phyloP scores from a whole-genome alignment of 1,284 basidiomycete genomes.

The Ceratobasidium sp. region DNA sequence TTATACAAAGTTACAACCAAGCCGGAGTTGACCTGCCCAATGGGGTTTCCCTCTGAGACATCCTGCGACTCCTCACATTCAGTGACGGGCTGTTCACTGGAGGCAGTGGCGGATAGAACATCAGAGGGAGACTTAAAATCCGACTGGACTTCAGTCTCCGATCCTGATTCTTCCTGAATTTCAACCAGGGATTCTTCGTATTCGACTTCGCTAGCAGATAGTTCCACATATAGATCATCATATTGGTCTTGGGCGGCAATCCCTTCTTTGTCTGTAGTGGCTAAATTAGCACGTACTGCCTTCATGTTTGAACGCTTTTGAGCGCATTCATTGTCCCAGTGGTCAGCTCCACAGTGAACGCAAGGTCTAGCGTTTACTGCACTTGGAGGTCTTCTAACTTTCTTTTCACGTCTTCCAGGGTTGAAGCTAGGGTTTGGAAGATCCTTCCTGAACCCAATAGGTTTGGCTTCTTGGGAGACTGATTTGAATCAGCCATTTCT shows the following conservation, averaged over 20 bases:
- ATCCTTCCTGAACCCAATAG: slow-evolving; percentile 20
- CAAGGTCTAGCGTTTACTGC: slow-evolving; percentile 56
- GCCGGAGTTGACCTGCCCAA: neutral
- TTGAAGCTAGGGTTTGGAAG: slow-evolving; percentile 52
- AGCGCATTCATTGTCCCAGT: slow-evolving; percentile 59
- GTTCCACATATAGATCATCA: slow-evolving; percentile 50
- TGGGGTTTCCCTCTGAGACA: neutral
- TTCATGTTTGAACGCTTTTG: slow-evolving; percentile 50
- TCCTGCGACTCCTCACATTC: slow-evolving; percentile 10
- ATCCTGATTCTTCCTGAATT: neutral
- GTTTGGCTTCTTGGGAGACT: neutral
- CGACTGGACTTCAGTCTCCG: neutral
- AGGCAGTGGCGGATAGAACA: neutral
- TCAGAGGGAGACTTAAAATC: slow-evolving; percentile 6
- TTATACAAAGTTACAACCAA: neutral
- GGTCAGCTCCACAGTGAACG: slow-evolving; percentile 58
- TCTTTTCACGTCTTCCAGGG: slow-evolving; percentile 56
- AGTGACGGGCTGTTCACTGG: neutral
- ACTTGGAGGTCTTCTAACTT: slow-evolving; percentile 53
- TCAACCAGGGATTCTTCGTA: neutral
- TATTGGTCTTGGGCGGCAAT: slow-evolving; percentile 52
- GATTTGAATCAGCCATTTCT: neutral
- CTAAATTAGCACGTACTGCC: slow-evolving; percentile 51
- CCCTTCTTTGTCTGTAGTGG: slow-evolving; percentile 47
- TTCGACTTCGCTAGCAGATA: neutral